Percentiles rank a stretch among this genome's conserved stretches.
phyloP scores from a whole-genome alignment of 2,329 filamentous ascomycete species.

The Aspergillus fischeri region DNA sequence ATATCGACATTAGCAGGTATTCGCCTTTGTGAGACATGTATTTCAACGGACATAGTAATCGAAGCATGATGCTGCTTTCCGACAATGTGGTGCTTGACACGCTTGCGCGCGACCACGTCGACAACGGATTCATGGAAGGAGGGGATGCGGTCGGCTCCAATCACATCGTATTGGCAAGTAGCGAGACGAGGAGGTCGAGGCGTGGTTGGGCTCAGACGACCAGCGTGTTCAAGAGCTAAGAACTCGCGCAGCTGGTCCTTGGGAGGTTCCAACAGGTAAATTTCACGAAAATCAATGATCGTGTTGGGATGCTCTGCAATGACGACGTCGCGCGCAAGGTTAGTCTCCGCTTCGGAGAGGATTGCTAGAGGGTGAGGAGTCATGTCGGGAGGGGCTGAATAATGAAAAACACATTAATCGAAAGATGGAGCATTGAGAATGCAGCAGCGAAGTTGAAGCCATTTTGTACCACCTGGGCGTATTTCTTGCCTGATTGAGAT shows the following conservation, averaged over 20 bases:
- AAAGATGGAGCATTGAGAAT: background rate
- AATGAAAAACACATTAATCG: background rate
- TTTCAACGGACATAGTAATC: constrained; percentile 40
- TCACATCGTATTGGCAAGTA: constrained; percentile 54
- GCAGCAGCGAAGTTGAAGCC: background rate
- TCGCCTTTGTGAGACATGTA: background rate
- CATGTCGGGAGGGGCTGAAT: constrained; percentile 12
- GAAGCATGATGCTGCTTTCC: constrained; percentile 47
- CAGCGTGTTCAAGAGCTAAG: constrained; percentile 47
- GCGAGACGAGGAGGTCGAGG: constrained; percentile 49
- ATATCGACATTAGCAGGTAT: background rate
- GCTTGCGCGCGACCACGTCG: constrained; percentile 42
- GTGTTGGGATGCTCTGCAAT: constrained; percentile 25
- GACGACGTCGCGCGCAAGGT: constrained; percentile 32
- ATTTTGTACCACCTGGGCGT: background rate
- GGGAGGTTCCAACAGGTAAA: constrained; percentile 49
- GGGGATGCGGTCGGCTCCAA: constrained; percentile 48
- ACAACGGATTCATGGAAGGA: constrained; percentile 54
- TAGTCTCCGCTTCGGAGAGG: constrained; percentile 32
- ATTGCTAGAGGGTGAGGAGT: constrained; percentile 31
- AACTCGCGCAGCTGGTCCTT: constrained; percentile 48
- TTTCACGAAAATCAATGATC: constrained; percentile 46
- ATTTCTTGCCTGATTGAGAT: background rate
- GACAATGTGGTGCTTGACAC: constrained; percentile 44
- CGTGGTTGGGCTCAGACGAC: constrained; percentile 36